phyloP scores from a whole-genome alignment of 1,284 basidiomycete species.

The Xerocomus amazonicus region DNA sequence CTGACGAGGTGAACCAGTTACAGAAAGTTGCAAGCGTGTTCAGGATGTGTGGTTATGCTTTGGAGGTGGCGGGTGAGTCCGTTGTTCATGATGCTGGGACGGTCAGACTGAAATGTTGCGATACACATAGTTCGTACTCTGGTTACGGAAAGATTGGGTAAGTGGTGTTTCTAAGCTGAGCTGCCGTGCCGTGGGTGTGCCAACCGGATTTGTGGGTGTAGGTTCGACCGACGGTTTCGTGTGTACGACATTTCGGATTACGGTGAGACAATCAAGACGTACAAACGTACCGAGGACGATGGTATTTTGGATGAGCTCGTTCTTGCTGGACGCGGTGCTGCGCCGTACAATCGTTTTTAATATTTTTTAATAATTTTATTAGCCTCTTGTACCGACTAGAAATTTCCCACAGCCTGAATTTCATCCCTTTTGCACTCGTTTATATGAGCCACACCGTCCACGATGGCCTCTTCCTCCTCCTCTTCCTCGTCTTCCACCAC shows the following conservation, averaged over 20 bases:
- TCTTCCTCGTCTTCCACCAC: slow-evolving; percentile 7
- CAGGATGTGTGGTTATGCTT: slow-evolving; percentile 93
- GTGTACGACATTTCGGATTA: slow-evolving; percentile 82
- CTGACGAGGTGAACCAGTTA: slow-evolving; percentile 46
- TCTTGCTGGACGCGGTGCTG: slow-evolving; percentile 51
- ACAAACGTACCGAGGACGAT: slow-evolving; percentile 80
- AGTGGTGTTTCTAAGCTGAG: slow-evolving; percentile 16
- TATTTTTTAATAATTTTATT: background rate
- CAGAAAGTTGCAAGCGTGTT: slow-evolving; percentile 84
- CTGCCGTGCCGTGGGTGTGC: background rate
- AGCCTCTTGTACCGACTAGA: too few relatives aligned
- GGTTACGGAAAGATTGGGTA: slow-evolving; percentile 79
- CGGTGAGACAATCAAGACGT: slow-evolving; percentile 86
- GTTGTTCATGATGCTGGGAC: background rate
- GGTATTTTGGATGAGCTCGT: slow-evolving; percentile 65
- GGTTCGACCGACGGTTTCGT: slow-evolving; percentile 87
- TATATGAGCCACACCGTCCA: background rate
- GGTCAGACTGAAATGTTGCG: slow-evolving; percentile 1
- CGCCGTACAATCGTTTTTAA: slow-evolving; percentile 26
- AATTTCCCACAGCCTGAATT: background rate
- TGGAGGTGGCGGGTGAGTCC: slow-evolving; percentile 77
- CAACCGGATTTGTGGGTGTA: slow-evolving; percentile 22
- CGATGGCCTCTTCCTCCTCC: slow-evolving; percentile 7
- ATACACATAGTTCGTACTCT: slow-evolving; percentile 63
- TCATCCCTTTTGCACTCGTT: background rate